Base-by-base conservation (phyloP, 108 stramenopile genomes). In the Discostella stelligeroides region DNA sequence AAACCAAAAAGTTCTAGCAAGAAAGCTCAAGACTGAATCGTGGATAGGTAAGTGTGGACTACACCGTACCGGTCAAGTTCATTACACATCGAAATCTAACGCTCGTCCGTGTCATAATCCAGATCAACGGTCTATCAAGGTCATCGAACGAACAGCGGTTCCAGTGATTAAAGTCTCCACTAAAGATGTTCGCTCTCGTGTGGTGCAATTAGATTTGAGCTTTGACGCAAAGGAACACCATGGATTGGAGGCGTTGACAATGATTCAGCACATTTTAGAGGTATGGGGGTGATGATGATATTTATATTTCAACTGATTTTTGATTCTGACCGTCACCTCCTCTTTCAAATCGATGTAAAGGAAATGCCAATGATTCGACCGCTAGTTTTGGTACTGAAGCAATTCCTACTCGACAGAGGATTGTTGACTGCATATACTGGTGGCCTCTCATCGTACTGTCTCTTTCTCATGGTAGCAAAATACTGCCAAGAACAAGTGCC, bases 371-470 rank as follows among this genome's bases (percentile, higher is more conserved):
- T 90, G 73, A 80, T 88, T n/a, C 85, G 85, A 18, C 87, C 90
- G 11, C 72, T 94, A 13, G 76, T 90, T 48, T 71, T 94, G 12
- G 82, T 95, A 11, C 62, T 95, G 46, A 95, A 95, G 63, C 90
- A 95, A 72, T 97, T 97, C 56, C 66, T 96, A 54, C 79, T 90
- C 54, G 88, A 95, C 73, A 76, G 92, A 49, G 94, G 94, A 14
- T 70, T 97, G 24, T 62, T 90, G 57, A 96, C 89, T 18, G 83
- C 91, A 20, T 97, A 95, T 72, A 95, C 97, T 2, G 97, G 97
- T 17, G 97, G 97, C 6, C 76, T 97, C 8, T 92, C 92, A 3
- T 91, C 91, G 6, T 95, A 97, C 60, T 92, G 94, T 48, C 85
- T 97, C 0, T 93, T 95, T 25, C 84, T 97, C 20, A 92, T 97